phyloP scores from a whole-genome alignment of 257 asterid species.

The Solanum rostratum region DNA sequence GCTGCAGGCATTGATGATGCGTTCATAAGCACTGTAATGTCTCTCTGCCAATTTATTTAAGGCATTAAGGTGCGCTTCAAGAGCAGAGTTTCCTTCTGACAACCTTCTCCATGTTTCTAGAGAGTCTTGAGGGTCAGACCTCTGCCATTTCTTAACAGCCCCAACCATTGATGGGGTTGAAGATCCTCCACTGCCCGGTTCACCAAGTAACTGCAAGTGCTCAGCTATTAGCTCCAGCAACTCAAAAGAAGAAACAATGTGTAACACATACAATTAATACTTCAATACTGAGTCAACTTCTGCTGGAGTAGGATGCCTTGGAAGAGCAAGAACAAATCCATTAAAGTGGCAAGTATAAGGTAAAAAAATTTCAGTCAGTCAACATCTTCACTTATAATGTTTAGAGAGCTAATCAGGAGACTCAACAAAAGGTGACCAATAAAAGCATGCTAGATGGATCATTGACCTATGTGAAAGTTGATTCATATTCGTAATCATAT shows the following conservation, averaged over 20 bases:
- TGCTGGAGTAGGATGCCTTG: background rate
- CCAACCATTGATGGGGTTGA: slow-evolving; percentile 98
- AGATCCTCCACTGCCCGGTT: slow-evolving; percentile 98
- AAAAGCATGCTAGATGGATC: background rate
- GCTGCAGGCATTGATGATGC: slow-evolving; percentile 54
- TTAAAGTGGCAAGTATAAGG: background rate
- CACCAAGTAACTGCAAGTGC: slow-evolving; percentile 79
- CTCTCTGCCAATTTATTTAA: slow-evolving; percentile 55
- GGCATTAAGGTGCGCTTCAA: slow-evolving; percentile 59
- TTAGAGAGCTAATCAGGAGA: background rate
- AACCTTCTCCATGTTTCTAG: slow-evolving; percentile 74
- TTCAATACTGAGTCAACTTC: background rate
- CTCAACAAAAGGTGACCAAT: background rate
- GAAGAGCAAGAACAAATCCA: background rate
- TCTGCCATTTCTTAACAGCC: slow-evolving; percentile 98
- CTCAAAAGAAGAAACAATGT: slow-evolving; percentile 6
- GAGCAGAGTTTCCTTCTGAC: slow-evolving; percentile 65
- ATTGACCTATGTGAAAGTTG: background rate
- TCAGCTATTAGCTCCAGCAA: slow-evolving; percentile 6
- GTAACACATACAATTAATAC: background rate
- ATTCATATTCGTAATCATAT: background rate
- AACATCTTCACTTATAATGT: background rate
- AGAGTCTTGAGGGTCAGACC: slow-evolving; percentile 68
- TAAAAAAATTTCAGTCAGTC: background rate
- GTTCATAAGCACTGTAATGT: slow-evolving; percentile 35